Evolutionary conservation across 306 rosid genomes (phyloP).

Genomic region (Echinosophora koreensis): DNA sequence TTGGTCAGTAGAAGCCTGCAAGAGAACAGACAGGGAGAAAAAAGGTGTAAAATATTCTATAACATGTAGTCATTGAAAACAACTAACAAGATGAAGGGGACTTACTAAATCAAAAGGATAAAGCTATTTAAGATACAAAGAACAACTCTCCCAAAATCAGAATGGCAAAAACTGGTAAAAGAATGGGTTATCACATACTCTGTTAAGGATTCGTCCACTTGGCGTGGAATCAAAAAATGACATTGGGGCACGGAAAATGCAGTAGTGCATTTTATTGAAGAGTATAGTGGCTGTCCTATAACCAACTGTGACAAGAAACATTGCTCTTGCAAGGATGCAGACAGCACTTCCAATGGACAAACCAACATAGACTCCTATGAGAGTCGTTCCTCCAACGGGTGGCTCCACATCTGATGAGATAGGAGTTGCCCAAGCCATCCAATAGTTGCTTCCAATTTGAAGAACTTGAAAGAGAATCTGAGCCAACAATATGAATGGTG

Average conservation of each 20-base stretch:
- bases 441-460: constrained; percentile 93
- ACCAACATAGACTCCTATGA: constrained; percentile 66
- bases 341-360: constrained; percentile 79
- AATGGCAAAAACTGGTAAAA: not conserved
- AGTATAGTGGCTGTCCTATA: constrained; percentile 79
- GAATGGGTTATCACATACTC: constrained; percentile 55
- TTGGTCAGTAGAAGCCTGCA: constrained; percentile 87
- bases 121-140: constrained; percentile 21
- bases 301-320: constrained; percentile 64
- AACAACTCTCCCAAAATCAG: not conserved
- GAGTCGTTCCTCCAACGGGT: constrained; percentile 56
- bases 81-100: constrained; percentile 5
- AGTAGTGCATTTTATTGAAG: constrained; percentile 76
- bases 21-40: not conserved
- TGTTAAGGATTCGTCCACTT: constrained; percentile 81
- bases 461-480: constrained; percentile 72
- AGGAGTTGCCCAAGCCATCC: constrained; percentile 97
- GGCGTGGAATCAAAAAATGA: constrained; percentile 92
- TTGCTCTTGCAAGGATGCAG: constrained; percentile 60
- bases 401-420: constrained; percentile 66
- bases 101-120: not conserved
- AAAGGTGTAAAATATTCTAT: not conserved
- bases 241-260: constrained; percentile 91
- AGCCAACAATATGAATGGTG: constrained; percentile 75
- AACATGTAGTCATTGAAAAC: not conserved